These are phyloP conservation scores for Candida boidinii DNA, from an alignment of 805 yeast genomes.

Conservation along the genomic window DNA sequence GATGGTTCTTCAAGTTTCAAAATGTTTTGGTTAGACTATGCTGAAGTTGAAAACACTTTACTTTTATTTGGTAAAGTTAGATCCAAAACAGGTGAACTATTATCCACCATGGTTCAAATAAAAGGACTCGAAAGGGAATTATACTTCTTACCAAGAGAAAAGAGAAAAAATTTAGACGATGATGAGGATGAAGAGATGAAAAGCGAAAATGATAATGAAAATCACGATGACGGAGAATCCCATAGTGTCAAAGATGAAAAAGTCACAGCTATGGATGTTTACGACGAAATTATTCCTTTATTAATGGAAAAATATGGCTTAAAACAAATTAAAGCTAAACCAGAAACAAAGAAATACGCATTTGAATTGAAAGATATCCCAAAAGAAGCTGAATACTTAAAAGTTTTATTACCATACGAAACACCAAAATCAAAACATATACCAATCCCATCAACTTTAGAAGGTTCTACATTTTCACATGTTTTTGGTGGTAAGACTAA, in stretches of 20 bases:
- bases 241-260: slow-evolving; percentile 17
- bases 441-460: slow-evolving; percentile 50
- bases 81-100: slow-evolving; percentile 46
- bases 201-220: slow-evolving; percentile 40
- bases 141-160: slow-evolving; percentile 64
- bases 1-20: slow-evolving; percentile 35
- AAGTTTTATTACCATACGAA: slow-evolving; percentile 66
- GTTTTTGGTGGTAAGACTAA: slow-evolving; percentile 73
- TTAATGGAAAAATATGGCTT: slow-evolving; percentile 57
- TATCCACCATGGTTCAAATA: slow-evolving; percentile 72
- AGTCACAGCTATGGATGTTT: slow-evolving; percentile 55
- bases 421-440: slow-evolving; percentile 45
- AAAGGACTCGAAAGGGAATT: slow-evolving; percentile 63
- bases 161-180: slow-evolving; percentile 10
- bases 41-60: slow-evolving; percentile 64
- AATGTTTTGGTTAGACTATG: slow-evolving; percentile 87
- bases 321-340: slow-evolving; percentile 56
- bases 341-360: slow-evolving; percentile 72
- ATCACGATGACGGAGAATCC: slow-evolving; percentile 14
- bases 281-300: slow-evolving; percentile 66
- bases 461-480: slow-evolving; percentile 68
- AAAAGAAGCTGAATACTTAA: slow-evolving; percentile 67
- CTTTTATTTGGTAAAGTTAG: slow-evolving; percentile 75
- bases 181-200: slow-evolving; percentile 31
- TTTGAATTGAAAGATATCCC: slow-evolving; percentile 83